Evolutionary conservation across 2,329 filamentous ascomycete genomes (phyloP).

Genomic region (Didymosphaeria variabile): DNA sequence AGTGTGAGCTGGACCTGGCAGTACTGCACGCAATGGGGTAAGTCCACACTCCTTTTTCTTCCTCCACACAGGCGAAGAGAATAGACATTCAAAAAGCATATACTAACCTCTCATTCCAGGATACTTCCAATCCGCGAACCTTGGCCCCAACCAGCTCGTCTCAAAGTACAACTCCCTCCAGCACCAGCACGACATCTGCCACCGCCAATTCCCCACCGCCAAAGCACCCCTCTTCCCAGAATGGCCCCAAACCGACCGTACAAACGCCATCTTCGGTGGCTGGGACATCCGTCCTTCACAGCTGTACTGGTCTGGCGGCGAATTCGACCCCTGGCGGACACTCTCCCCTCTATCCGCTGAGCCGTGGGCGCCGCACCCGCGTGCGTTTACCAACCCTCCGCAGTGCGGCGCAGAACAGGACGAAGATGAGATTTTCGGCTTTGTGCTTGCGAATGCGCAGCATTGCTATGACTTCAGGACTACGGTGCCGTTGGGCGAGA

Average conservation of each 20-base stretch:
- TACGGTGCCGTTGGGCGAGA: conserved; percentile 41
- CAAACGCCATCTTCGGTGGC: conserved; percentile 59
- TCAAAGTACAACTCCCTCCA: conserved; percentile 58
- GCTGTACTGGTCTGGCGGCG: conserved; percentile 59
- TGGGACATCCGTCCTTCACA: conserved; percentile 63
- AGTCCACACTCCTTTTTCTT: conserved; percentile 15
- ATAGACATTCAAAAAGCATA: not conserved
- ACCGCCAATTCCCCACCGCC: conserved; percentile 59
- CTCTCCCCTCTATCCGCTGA: conserved; percentile 56
- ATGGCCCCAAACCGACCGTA: conserved; percentile 49
- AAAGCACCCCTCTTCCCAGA: conserved; percentile 52
- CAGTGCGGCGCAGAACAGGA: conserved; percentile 52
- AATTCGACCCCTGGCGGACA: conserved; percentile 63
- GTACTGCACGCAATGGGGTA: conserved; percentile 62
- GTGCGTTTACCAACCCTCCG: conserved; percentile 53
- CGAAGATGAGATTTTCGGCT: conserved; percentile 57
- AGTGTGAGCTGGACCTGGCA: conserved; percentile 61
- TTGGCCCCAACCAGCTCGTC: conserved; percentile 57
- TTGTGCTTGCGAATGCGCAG: conserved; percentile 55
- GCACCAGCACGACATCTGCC: conserved; percentile 57
- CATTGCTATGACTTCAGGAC: conserved; percentile 61
- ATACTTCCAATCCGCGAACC: conserved; percentile 60
- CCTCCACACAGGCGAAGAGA: not conserved
- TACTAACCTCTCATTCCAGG: conserved; percentile 32
- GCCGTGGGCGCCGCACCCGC: conserved; percentile 50